Evolutionary conservation across 2,329 filamentous ascomycete genomes (phyloP).

Genomic region (Hortaea sp.): DNA sequence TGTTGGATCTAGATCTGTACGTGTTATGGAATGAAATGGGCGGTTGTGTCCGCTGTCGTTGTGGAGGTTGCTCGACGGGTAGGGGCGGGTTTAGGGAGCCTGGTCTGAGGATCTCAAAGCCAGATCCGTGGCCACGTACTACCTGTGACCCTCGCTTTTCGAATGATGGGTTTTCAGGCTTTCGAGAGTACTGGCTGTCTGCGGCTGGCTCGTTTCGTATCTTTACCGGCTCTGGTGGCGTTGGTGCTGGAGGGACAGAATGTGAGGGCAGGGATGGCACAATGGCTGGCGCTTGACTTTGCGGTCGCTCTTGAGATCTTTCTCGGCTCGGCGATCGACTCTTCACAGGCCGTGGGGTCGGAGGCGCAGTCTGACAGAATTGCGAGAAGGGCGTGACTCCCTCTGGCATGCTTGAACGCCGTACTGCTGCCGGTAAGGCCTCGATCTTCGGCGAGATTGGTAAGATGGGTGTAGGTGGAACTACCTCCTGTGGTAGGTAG

Average conservation of each 20-base stretch:
- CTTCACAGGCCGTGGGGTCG: constrained; percentile 9
- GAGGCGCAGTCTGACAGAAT: constrained; percentile 21
- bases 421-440: constrained; percentile 17
- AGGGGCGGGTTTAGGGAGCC: constrained; percentile 18
- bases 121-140: constrained; percentile 23
- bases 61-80: constrained; percentile 8
- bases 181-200: background rate
- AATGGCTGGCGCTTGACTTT: constrained; percentile 1
- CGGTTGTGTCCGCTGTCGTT: constrained; percentile 13
- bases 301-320: background rate
- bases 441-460: constrained; percentile 11
- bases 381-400: constrained; percentile 20
- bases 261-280: constrained; percentile 4
- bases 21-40: constrained; percentile 21
- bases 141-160: constrained; percentile 17
- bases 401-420: constrained; percentile 21
- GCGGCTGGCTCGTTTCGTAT: background rate
- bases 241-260: background rate
- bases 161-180: constrained; percentile 11
- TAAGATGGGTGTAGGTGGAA: background rate
- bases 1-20: constrained; percentile 12
- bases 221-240: background rate
- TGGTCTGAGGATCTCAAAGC: constrained; percentile 26
- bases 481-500: too few relatives aligned
- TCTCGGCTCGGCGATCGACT: constrained; percentile 1